Evolutionary conservation across 192 early-diverging fungal species (phyloP).

Genomic region (Jimgerdemannia flammicorona): DNA sequence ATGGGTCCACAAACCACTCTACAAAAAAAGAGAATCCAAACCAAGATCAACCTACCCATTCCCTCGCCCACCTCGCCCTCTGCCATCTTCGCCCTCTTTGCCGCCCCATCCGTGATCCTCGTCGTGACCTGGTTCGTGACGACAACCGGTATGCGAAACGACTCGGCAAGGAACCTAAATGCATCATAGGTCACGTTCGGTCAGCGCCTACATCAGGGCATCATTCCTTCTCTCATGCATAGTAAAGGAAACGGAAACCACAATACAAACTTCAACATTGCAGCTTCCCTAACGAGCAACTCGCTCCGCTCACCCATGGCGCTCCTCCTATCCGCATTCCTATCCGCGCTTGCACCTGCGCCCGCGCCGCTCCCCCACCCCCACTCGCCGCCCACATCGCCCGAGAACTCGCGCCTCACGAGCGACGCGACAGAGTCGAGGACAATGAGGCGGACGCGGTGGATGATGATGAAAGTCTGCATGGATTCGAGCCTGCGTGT

Average conservation of each 20-base stretch:
- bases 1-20: background rate
- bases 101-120: background rate
- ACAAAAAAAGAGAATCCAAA: no score
- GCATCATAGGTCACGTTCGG: background rate
- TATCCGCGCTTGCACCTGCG: background rate
- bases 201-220: background rate
- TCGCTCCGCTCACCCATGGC: background rate
- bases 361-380: background rate
- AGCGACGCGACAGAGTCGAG: constrained; percentile 8
- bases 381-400: background rate
- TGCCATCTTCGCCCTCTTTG: background rate
- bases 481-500: background rate
- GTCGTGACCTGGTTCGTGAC: constrained; percentile 10
- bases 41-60: background rate
- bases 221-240: background rate
- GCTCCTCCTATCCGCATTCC: background rate
- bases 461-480: background rate
- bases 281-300: background rate
- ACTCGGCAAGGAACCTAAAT: constrained; percentile 1
- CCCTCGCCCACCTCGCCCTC: background rate
- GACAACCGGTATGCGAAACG: constrained; percentile 6
- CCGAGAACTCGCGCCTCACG: constrained; percentile 1
- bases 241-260: background rate
- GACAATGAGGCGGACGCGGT: background rate
- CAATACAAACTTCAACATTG: background rate